Base-by-base conservation (phyloP, 140 eudicot species). In the Flaveria floridana region DNA sequence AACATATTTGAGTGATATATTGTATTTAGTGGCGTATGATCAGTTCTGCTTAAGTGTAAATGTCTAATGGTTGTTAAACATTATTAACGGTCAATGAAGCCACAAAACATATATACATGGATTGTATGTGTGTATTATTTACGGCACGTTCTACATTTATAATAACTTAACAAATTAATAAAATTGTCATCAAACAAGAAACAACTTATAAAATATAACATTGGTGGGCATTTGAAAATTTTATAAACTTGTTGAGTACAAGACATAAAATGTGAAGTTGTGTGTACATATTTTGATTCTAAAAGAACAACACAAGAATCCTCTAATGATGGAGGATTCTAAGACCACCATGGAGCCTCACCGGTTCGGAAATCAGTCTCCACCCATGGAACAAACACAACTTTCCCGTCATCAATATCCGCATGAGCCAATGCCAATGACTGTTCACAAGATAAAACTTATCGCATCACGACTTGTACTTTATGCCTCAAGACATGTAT, bases 351-450 rank as follows among this genome's bases (percentile, higher is more conserved):
- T 77, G 99, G 97, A 68, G 73, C 84, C 0, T 90, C 97, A 62
- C 99, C 99, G 18, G 96, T 93, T 85, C 99, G 86, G 81, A 93
- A 93, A 77, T 93, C 99, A 14, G 95, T 87, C 73, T 93, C 99
- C 23, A 68, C 73, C 99, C 99, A 93, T 56, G 99, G 99, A 79
- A 90, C 94, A 65, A 93, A 90, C 47, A 93, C 26, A 15, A 93
- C 97, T 65, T 90, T 93, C 78, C 99, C 99, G 26, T 88, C 95
- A 51, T 87, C 97, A 37, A 93, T 13, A 78, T 93, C 99, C 55
- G 89, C 90, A 73, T 93, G 99, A 73, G 97, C 99, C 85, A 93
- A 80, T 0, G 99, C 99, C 96, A 93, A 85, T 3, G 99, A 93
- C 99, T 92, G 92, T 74, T 41, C 55, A 84, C 74, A 79, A 7